phyloP scores from a whole-genome alignment of 306 rosid genomes.

The Neltuma alba region DNA sequence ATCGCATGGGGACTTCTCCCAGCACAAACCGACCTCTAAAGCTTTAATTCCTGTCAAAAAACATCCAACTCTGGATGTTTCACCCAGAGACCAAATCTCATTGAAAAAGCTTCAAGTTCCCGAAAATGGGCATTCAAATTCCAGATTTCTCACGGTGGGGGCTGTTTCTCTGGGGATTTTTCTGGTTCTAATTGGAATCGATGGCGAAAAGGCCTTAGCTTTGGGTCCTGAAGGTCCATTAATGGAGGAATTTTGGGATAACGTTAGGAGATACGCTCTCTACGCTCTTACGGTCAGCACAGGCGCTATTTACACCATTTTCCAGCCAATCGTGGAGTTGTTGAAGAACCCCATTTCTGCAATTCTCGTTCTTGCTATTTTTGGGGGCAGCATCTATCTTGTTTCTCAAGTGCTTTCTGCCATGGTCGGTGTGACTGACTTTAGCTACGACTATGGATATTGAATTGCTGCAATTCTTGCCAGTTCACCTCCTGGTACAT shows the following conservation, averaged over 20 bases:
- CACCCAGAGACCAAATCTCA: conserved; percentile 24
- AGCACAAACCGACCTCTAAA: conserved; percentile 30
- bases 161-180: conserved; percentile 69
- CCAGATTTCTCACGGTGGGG: conserved; percentile 59
- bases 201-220: conserved; percentile 64
- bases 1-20: conserved; percentile 27
- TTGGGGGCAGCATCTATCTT: conserved; percentile 64
- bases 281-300: no score
- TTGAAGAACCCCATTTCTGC: conserved; percentile 92
- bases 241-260: conserved; percentile 94
- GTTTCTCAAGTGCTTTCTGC: conserved; percentile 81
- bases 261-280: no score
- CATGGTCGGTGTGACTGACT: conserved; percentile 85
- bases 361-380: conserved; percentile 58
- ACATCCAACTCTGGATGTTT: conserved; percentile 16
- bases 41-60: conserved; percentile 10
- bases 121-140: conserved; percentile 18
- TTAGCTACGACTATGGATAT: conserved; percentile 64
- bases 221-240: conserved; percentile 95
- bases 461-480: conserved; percentile 14
- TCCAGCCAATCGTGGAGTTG: no score
- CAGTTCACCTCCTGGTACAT: not conserved
- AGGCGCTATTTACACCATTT: no score
- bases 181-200: conserved; percentile 54
- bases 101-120: not conserved